Conservation (phyloP, 768 basidiomycete genomes). For the Kockovaella imperatae region DNA sequence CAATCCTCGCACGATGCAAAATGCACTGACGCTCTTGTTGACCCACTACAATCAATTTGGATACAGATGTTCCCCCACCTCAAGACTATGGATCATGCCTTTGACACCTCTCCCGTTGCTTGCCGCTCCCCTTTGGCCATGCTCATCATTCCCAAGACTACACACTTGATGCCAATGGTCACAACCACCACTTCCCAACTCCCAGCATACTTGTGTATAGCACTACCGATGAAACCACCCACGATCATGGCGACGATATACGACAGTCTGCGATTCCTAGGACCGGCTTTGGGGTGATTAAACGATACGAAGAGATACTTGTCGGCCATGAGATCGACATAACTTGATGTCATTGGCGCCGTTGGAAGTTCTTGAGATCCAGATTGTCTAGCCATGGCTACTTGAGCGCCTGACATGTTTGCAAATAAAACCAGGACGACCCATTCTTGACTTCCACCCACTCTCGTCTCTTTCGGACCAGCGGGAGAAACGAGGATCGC, state of each 20-base stretch:
- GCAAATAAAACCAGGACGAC: conserved; percentile 25
- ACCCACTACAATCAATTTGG: no score
- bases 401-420: conserved; percentile 33
- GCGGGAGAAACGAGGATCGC: conserved; percentile 20
- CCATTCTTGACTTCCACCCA: conserved; percentile 23
- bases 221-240: conserved; percentile 29
- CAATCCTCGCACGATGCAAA: no score
- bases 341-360: conserved; percentile 32
- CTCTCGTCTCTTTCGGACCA: conserved; percentile 7
- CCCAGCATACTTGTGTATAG: conserved; percentile 26
- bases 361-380: conserved; percentile 25
- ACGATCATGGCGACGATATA: conserved; percentile 32
- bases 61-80: no score
- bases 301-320: conserved; percentile 21
- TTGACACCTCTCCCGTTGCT: no score
- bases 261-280: conserved; percentile 23
- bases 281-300: conserved; percentile 11
- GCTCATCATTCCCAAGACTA: no score
- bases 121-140: no score
- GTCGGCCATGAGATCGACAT: conserved; percentile 31
- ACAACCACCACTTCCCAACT: conserved; percentile 29
- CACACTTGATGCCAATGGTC: conserved; percentile 20
- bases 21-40: no score
- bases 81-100: no score
- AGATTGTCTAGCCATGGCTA: conserved; percentile 32